These are phyloP conservation scores for Pinus tabuliformis DNA, from an alignment of 75 land plant species.

Conservation along the genomic window DNA sequence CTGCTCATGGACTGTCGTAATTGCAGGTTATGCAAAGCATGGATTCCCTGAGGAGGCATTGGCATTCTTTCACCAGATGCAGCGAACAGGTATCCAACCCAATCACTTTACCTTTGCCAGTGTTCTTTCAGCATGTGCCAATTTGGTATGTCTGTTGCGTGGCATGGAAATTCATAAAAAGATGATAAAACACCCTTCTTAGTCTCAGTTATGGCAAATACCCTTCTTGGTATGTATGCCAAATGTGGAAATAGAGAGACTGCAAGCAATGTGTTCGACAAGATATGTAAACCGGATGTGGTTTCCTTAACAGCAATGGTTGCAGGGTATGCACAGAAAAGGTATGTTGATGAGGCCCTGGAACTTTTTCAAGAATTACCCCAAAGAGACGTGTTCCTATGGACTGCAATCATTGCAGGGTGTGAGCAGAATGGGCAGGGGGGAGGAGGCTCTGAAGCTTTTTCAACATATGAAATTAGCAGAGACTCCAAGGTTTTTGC, in stretches of 20 bases:
- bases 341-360: slow-evolving; percentile 24
- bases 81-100: slow-evolving; percentile 13
- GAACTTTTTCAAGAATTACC: slow-evolving; percentile 20
- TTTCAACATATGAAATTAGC: slow-evolving; percentile 25
- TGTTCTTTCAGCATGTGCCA: slow-evolving; percentile 66
- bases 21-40: slow-evolving; percentile 59
- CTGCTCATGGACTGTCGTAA: slow-evolving; percentile 69
- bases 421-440: slow-evolving; percentile 47
- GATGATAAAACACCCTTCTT: too few relatives aligned
- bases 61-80: slow-evolving; percentile 36
- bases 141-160: slow-evolving; percentile 41
- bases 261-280: slow-evolving; percentile 50
- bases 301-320: slow-evolving; percentile 28
- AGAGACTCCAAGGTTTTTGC: slow-evolving; percentile 47
- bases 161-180: slow-evolving; percentile 52
- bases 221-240: slow-evolving; percentile 67
- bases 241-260: slow-evolving; percentile 66
- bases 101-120: slow-evolving; percentile 69
- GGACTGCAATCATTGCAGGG: slow-evolving; percentile 64
- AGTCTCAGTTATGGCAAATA: slow-evolving; percentile 20
- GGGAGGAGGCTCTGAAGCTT: slow-evolving; percentile 23
- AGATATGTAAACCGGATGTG: slow-evolving; percentile 23
- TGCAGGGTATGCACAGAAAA: slow-evolving; percentile 31
- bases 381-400: slow-evolving; percentile 41
- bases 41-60: slow-evolving; percentile 40